Conservation (phyloP, 495 filamentous ascomycete species). For the Trichoderma parareesei region DNA sequence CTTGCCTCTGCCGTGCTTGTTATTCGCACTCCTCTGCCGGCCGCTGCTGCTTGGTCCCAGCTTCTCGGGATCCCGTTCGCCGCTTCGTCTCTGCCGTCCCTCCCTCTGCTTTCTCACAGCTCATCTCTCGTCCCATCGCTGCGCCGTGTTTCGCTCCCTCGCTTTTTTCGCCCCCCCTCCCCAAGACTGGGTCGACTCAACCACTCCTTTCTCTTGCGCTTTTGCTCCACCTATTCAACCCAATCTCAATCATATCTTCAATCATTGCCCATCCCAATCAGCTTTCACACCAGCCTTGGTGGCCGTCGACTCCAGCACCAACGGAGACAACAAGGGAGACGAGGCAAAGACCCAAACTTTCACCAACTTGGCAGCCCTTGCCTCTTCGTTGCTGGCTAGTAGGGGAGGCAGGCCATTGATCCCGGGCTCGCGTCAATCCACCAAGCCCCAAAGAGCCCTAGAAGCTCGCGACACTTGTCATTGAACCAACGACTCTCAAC, state of each 20-base stretch:
- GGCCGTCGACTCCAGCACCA: background rate
- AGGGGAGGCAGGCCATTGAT: conserved; percentile 2
- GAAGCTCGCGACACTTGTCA: conserved; percentile 3
- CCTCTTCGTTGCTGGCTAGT: background rate
- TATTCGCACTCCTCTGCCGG: background rate
- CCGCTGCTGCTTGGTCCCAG: background rate
- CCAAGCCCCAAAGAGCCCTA: conserved; percentile 7
- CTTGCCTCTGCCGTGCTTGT: background rate
- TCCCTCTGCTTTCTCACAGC: background rate
- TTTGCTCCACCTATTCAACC: background rate
- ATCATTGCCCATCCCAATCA: background rate
- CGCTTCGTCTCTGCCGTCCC: background rate
- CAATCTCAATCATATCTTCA: too few relatives aligned
- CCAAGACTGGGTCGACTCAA: background rate
- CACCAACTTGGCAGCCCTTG: background rate
- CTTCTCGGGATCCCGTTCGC: background rate
- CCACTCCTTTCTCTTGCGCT: background rate
- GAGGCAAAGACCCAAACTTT: background rate
- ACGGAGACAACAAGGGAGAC: background rate
- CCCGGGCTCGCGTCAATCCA: conserved; percentile 1
- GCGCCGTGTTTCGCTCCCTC: too few relatives aligned
- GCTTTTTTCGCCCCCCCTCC: background rate
- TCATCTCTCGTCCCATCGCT: background rate
- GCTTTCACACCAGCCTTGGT: background rate
- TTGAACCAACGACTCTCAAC: conserved; percentile 5